phyloP scores from a whole-genome alignment of 257 asterid genomes.

The Mentha longifolia region DNA sequence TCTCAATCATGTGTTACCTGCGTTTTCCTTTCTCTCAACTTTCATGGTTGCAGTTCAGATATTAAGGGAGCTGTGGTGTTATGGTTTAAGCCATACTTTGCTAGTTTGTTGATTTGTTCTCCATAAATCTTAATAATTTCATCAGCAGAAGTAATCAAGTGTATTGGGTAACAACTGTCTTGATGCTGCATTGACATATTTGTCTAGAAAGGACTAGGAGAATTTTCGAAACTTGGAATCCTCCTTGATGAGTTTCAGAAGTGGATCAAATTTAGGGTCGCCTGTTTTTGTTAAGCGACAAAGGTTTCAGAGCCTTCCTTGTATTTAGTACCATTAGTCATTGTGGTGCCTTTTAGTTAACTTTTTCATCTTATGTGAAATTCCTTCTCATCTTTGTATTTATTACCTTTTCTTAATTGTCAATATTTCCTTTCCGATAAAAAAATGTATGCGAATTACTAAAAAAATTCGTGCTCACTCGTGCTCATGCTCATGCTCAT shows the following conservation, averaged over 20 bases:
- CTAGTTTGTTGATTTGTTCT: background rate
- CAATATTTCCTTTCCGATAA: background rate
- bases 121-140: background rate
- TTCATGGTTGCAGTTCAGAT: background rate
- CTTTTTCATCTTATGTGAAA: background rate
- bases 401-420: background rate
- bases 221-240: background rate
- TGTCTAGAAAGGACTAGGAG: background rate
- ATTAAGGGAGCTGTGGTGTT: background rate
- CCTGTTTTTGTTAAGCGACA: background rate
- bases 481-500: constrained; percentile 24
- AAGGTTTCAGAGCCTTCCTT: background rate
- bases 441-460: background rate
- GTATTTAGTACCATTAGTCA: background rate
- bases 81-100: background rate
- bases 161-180: background rate
- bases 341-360: background rate
- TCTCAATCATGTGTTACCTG: background rate
- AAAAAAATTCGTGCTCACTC: constrained; percentile 25
- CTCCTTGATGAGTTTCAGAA: background rate
- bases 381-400: background rate
- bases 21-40: background rate
- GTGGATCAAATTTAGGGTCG: background rate
- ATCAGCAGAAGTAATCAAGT: background rate
- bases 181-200: background rate